phyloP scores from a whole-genome alignment of 2,329 filamentous ascomycete species.

The Eurotiales sp. region DNA sequence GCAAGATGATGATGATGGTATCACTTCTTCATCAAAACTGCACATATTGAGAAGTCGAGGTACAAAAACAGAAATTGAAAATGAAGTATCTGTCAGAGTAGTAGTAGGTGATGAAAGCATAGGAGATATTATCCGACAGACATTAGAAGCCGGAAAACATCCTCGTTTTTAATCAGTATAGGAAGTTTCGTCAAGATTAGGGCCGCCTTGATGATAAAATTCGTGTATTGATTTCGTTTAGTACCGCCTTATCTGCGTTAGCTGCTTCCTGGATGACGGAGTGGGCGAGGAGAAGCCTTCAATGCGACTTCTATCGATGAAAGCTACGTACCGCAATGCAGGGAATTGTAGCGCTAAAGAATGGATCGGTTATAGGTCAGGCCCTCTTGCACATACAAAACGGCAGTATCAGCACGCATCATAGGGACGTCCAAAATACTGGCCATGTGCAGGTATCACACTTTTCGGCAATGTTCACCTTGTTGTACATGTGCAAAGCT shows the following conservation, averaged over 20 bases:
- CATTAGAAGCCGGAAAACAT: too few relatives aligned
- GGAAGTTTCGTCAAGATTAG: too few relatives aligned
- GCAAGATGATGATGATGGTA: slow-evolving; percentile 37
- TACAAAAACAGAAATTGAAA: slow-evolving; percentile 48
- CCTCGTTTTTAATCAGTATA: too few relatives aligned
- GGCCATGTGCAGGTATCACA: slow-evolving; percentile 54
- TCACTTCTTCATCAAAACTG: slow-evolving; percentile 36
- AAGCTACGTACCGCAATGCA: slow-evolving; percentile 50
- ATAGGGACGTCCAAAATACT: slow-evolving; percentile 49
- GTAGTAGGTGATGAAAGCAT: slow-evolving; percentile 48
- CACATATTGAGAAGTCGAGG: slow-evolving; percentile 51
- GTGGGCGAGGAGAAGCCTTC: slow-evolving; percentile 55
- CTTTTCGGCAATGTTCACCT: slow-evolving; percentile 56
- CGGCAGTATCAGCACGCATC: slow-evolving; percentile 51
- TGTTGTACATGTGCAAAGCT: slow-evolving; percentile 57
- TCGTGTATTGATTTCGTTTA: slow-evolving; percentile 51
- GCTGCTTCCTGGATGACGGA: slow-evolving; percentile 58
- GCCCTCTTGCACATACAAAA: slow-evolving; percentile 51
- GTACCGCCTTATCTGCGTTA: slow-evolving; percentile 58
- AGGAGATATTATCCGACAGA: too few relatives aligned
- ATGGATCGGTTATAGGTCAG: slow-evolving; percentile 58
- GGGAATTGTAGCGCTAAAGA: slow-evolving; percentile 53
- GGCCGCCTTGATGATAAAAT: too few relatives aligned
- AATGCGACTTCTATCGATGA: slow-evolving; percentile 50
- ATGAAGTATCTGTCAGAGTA: slow-evolving; percentile 41